Conservation (phyloP, 208 protist genomes). For the Acanthamoeba healyi region DNA sequence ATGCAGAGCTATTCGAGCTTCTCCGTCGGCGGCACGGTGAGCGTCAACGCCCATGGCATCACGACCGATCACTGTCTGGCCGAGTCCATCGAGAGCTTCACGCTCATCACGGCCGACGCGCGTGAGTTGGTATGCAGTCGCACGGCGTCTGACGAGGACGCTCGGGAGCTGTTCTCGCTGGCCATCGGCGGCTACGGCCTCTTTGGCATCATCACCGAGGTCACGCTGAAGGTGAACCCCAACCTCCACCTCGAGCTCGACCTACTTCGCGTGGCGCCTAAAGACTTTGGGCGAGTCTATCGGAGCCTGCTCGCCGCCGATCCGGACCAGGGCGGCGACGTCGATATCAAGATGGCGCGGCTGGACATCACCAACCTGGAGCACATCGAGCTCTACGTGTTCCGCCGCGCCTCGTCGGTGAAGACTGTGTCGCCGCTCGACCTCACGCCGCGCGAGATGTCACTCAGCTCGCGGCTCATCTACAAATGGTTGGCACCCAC, state of each 20-base stretch:
- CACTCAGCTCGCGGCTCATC: constrained; percentile 46
- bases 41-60: constrained; percentile 87
- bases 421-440: constrained; percentile 47
- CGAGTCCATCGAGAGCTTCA: constrained; percentile 79
- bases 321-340: constrained; percentile 39
- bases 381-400: constrained; percentile 81
- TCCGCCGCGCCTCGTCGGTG: constrained; percentile 60
- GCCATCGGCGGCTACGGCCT: constrained; percentile 86
- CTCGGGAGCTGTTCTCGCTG: constrained; percentile 76
- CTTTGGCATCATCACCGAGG: constrained; percentile 85
- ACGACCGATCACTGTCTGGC: constrained; percentile 82
- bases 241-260: constrained; percentile 79
- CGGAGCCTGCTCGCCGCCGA: constrained; percentile 3
- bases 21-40: constrained; percentile 84
- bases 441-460: constrained; percentile 78
- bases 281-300: constrained; percentile 78
- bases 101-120: constrained; percentile 79
- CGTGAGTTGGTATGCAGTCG: constrained; percentile 41
- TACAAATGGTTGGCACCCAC: constrained; percentile 84
- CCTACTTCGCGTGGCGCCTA: not conserved
- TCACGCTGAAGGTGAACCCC: constrained; percentile 75
- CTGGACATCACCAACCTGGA: constrained; percentile 80
- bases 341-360: constrained; percentile 84
- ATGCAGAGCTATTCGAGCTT: constrained; percentile 87
- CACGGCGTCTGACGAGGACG: constrained; percentile 17